A percentile compares a stretch with the other conserved stretches of the same genome.
Conservation (phyloP, 106 monocot species). For the Xerophyta viscosa region DNA sequence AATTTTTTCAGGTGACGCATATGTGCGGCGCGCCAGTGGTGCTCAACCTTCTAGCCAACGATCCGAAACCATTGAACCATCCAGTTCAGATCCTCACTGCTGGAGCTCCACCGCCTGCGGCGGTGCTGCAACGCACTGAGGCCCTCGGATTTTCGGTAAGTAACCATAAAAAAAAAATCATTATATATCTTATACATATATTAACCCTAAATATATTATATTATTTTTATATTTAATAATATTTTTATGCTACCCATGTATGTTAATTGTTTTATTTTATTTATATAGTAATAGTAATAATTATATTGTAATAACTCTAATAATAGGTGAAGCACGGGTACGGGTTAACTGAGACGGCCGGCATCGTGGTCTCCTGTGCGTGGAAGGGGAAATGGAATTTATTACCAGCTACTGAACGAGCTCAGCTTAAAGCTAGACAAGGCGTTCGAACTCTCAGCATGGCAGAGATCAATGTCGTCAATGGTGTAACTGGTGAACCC, state of each 20-base stretch:
- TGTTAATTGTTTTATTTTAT: too few species aligned
- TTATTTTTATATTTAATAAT: too few species aligned
- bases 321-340: conserved; percentile 19
- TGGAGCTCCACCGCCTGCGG: conserved; percentile 29
- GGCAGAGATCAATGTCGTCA: conserved; percentile 26
- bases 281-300: too few species aligned
- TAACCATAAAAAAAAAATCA: too few species aligned
- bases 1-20: conserved; percentile 34
- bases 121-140: conserved; percentile 13
- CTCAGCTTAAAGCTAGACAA: conserved; percentile 51
- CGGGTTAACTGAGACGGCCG: conserved; percentile 48
- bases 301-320: too few species aligned
- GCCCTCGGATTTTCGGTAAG: conserved; percentile 23
- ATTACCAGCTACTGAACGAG: conserved; percentile 35
- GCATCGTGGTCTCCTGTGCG: conserved; percentile 39
- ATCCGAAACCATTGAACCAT: not conserved
- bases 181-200: too few species aligned
- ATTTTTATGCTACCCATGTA: too few species aligned
- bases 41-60: conserved; percentile 10
- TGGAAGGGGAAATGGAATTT: conserved; percentile 69
- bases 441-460: conserved; percentile 29
- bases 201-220: too few species aligned
- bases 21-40: conserved; percentile 6
- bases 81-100: conserved; percentile 19
- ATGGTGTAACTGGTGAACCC: conserved; percentile 9